These are phyloP conservation scores for Petasospora fabianii DNA, from an alignment of 1,139 yeast species.

Conservation along the genomic window DNA sequence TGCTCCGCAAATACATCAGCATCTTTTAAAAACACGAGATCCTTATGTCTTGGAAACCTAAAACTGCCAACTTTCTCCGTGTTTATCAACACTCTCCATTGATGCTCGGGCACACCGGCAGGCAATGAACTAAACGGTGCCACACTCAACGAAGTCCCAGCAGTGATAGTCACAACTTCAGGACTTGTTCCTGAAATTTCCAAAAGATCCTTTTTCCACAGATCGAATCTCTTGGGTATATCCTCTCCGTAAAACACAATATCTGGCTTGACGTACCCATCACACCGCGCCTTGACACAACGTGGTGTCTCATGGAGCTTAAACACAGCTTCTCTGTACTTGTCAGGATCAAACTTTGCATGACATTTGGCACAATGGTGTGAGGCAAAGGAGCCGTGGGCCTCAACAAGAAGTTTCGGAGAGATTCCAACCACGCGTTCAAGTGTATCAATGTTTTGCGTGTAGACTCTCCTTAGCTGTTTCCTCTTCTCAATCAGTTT, in stretches of 20 bases:
- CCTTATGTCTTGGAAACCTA: conserved; percentile 48
- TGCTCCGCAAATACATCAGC: conserved; percentile 61
- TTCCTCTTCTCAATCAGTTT: conserved; percentile 61
- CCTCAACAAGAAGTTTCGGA: conserved; percentile 68
- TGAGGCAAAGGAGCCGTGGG: conserved; percentile 89
- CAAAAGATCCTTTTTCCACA: conserved; percentile 59
- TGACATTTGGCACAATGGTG: conserved; percentile 81
- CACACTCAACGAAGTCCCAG: conserved; percentile 89
- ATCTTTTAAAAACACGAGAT: conserved; percentile 53
- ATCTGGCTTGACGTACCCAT: conserved; percentile 83
- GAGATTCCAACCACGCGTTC: conserved; percentile 81
- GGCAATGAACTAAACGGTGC: conserved; percentile 88
- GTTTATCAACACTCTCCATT: conserved; percentile 67
- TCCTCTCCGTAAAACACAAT: conserved; percentile 92
- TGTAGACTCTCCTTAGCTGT: conserved; percentile 64
- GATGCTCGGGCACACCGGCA: conserved; percentile 46
- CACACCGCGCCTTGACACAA: conserved; percentile 43
- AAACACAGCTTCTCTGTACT: conserved; percentile 43
- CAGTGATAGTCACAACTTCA: conserved; percentile 75
- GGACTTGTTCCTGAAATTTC: conserved; percentile 28
- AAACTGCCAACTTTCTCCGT: conserved; percentile 77
- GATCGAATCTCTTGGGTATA: conserved; percentile 60
- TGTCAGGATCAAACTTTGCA: conserved; percentile 49
- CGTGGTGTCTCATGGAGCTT: conserved; percentile 42
- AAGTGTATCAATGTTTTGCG: conserved; percentile 90